Evolutionary conservation across 2,329 filamentous ascomycete species (phyloP), one percentile per base, ranked within the genome.

Genomic region (Exophiala sp.): DNA sequence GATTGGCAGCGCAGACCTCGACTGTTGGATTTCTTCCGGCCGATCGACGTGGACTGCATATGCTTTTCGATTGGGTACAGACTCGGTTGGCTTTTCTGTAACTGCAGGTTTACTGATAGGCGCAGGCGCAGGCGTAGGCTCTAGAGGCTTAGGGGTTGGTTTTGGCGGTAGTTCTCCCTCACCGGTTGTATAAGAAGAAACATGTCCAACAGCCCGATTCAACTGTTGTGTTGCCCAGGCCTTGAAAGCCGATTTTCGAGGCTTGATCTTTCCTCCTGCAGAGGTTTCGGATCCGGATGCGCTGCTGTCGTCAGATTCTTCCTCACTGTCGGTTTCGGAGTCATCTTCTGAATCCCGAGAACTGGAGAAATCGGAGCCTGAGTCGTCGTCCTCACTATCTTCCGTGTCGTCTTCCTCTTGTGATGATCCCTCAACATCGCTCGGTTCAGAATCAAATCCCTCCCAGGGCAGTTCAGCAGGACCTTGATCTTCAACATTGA

Each of bases 171-270:
- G 66, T 27, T 72, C 67, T 37, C 70, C 67, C 48, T 68, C 66
- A 18, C 60, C 60, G 8, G 65, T 61, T 22, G 63, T 65, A 37
- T 71, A 68, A 11, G 62, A 65, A 39, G 68, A 66, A 13, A 66
- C 73, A 60, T 82, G 83, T 4, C 89, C 90, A 24, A 94, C 73
- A 3, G 86, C 85, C 60, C 91, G 80, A 61, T 96, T 95, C 50
- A 90, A 80, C 67, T 93, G 85, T 60, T 87, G 81, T 23, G 83
- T 82, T 16, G 93, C 93, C 93, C 93, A 98, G 2, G 85, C 79
- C 67, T 97, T 97, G 75, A 98, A 98, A 0, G 88, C 88, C 1
- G 81, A 84, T 35, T 68, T 64, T 47, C 70, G 64, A 30, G 70
- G 66, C 58, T 66, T 22, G 47, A 81, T 55, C 69, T 63, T 61